Percentiles rank a stretch among this genome's conserved stretches.
Conservation (phyloP, 805 yeast genomes). For the Trichomonascus vanleenenianus region DNA sequence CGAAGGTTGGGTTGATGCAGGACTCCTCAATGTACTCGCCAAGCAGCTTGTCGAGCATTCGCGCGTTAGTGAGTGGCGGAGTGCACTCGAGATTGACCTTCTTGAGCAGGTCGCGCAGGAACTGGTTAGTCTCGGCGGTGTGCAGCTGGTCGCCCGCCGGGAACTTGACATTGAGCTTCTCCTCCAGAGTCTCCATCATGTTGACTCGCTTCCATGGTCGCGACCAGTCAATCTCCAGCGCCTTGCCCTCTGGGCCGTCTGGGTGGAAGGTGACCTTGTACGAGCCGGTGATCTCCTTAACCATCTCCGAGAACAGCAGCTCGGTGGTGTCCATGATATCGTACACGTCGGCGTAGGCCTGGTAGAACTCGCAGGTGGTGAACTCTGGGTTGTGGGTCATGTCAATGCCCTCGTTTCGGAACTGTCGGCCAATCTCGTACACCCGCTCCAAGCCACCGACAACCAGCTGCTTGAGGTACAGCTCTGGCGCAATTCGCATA, state of each 20-base stretch:
- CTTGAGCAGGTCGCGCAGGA: constrained; percentile 70
- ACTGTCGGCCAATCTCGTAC: constrained; percentile 97
- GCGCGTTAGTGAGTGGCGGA: constrained; percentile 91
- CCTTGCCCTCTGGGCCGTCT: constrained; percentile 74
- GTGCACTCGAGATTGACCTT: constrained; percentile 82
- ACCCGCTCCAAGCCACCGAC: constrained; percentile 98
- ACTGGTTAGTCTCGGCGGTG: constrained; percentile 86
- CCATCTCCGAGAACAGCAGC: constrained; percentile 91
- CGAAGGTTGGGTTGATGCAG: constrained; percentile 94
- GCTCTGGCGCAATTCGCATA: constrained; percentile 98
- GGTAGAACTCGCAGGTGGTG: constrained; percentile 97
- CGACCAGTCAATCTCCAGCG: constrained; percentile 74
- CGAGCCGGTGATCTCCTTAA: constrained; percentile 85
- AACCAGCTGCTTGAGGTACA: constrained; percentile 90
- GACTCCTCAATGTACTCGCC: constrained; percentile 88
- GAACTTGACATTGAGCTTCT: constrained; percentile 75
- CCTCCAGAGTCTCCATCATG: constrained; percentile 95
- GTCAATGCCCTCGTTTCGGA: constrained; percentile 98
- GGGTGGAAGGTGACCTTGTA: constrained; percentile 87
- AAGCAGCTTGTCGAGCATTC: constrained; percentile 97
- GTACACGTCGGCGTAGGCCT: constrained; percentile 95
- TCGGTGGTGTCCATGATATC: constrained; percentile 91
- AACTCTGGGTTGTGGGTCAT: constrained; percentile 99
- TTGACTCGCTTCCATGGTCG: constrained; percentile 99
- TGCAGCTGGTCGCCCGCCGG: constrained; percentile 94